Evolutionary conservation across 140 eudicot species (phyloP).

Genomic region (Erigeron philadelphicus): DNA sequence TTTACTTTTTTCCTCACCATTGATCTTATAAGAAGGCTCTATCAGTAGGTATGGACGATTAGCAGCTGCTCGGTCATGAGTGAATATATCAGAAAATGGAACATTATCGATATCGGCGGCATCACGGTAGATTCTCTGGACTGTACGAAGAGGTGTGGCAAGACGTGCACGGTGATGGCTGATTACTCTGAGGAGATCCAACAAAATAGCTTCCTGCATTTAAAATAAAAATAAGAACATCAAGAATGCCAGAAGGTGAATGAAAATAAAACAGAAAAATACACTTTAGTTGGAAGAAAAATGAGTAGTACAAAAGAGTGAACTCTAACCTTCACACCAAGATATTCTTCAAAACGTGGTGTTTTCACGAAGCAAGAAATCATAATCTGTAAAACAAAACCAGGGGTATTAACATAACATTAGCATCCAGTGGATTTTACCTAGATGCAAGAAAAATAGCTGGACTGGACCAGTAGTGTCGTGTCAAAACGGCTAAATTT

Average conservation of each 20-base stretch:
- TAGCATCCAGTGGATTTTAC: not conserved
- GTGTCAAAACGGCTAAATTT: too few relatives aligned
- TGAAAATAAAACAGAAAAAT: not conserved
- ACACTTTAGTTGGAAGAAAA: too few relatives aligned
- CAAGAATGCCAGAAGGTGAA: conserved; percentile 11
- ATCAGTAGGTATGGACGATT: conserved; percentile 51
- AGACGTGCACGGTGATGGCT: conserved; percentile 82
- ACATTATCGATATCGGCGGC: conserved; percentile 51
- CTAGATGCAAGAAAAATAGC: not conserved
- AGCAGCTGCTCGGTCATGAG: conserved; percentile 39
- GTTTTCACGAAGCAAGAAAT: conserved; percentile 81
- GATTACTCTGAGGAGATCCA: conserved; percentile 78
- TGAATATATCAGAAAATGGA: conserved; percentile 47
- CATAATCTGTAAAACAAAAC: conserved; percentile 47
- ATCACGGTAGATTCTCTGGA: conserved; percentile 52
- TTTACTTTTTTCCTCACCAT: conserved; percentile 42
- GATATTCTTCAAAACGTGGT: conserved; percentile 66
- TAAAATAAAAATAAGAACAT: not conserved
- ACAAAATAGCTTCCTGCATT: conserved; percentile 61
- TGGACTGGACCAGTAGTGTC: too few relatives aligned
- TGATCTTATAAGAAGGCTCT: conserved; percentile 59
- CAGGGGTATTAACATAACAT: conserved; percentile 13
- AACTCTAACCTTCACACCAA: conserved; percentile 58
- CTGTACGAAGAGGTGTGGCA: conserved; percentile 82
- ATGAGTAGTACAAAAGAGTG: too few relatives aligned